These are phyloP conservation scores for Fusarium subtropicale DNA, from an alignment of 2,329 filamentous ascomycete genomes.

Conservation along the genomic window DNA sequence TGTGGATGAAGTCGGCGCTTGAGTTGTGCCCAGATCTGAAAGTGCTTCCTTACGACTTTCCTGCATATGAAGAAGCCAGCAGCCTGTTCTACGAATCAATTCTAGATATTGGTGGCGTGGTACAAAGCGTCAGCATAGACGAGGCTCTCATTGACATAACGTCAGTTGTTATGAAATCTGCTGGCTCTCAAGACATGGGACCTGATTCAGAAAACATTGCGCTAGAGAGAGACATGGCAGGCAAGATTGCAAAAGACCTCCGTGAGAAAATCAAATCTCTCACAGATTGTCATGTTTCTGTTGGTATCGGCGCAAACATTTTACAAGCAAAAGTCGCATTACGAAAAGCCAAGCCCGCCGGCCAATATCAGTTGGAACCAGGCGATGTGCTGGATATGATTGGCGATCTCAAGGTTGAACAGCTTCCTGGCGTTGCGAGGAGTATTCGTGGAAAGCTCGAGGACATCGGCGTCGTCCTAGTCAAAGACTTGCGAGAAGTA, in stretches of 20 bases:
- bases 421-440: constrained; percentile 91
- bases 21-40: constrained; percentile 87
- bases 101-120: constrained; percentile 79
- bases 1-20: constrained; percentile 97
- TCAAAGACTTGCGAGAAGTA: constrained; percentile 83
- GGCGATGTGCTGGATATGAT: constrained; percentile 83
- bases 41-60: constrained; percentile 94
- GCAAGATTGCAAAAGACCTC: constrained; percentile 73
- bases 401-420: constrained; percentile 79
- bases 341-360: constrained; percentile 92
- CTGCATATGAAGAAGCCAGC: constrained; percentile 93
- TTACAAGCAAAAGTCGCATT: constrained; percentile 91
- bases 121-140: constrained; percentile 97
- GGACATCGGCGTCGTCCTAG: constrained; percentile 82
- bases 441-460: constrained; percentile 90
- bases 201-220: constrained; percentile 76
- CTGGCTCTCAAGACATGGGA: constrained; percentile 72
- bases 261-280: constrained; percentile 76
- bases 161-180: constrained; percentile 71
- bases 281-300: constrained; percentile 88
- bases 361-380: constrained; percentile 88
- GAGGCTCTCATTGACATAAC: constrained; percentile 92
- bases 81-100: constrained; percentile 88
- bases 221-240: constrained; percentile 82
- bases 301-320: constrained; percentile 93